These are phyloP conservation scores for Articulospora tetracladia DNA, from an alignment of 495 filamentous ascomycete genomes.

Conservation along the genomic window DNA sequence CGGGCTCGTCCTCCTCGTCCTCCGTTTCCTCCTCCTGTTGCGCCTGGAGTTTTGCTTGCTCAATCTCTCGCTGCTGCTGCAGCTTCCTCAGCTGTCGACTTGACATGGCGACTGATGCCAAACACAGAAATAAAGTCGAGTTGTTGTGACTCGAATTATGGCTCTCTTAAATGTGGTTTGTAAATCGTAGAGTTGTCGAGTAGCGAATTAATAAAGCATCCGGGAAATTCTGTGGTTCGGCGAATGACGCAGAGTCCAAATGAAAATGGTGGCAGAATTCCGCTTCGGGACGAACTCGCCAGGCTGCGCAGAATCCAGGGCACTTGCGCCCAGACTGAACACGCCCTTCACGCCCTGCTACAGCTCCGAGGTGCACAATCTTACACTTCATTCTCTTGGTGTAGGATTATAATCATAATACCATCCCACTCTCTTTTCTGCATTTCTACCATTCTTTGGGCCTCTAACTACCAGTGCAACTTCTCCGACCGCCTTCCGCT, in stretches of 20 bases:
- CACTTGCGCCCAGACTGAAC: not conserved
- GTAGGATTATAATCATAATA: not conserved
- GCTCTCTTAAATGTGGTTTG: no score
- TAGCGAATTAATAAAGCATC: no score
- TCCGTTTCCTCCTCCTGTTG: constrained; percentile 37
- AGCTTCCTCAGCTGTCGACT: constrained; percentile 75
- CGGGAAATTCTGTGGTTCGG: no score
- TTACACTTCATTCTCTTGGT: not conserved
- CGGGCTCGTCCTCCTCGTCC: constrained; percentile 38
- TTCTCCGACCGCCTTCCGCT: constrained; percentile 1
- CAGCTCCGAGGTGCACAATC: not conserved
- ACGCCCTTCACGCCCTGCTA: not conserved
- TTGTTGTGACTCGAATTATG: no score
- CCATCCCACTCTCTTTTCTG: constrained; percentile 2
- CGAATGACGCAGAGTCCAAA: constrained; percentile 16
- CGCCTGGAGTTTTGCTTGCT: constrained; percentile 16
- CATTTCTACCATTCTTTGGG: not conserved
- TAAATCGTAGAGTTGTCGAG: not conserved
- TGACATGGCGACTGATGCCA: constrained; percentile 57
- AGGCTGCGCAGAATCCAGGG: not conserved
- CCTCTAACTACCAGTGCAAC: not conserved
- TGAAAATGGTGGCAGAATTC: constrained; percentile 17
- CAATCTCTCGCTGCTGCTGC: constrained; percentile 57
- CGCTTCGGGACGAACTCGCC: not conserved
- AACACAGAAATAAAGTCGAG: no score